These are phyloP conservation scores for Kurtzmaniella quercitrusa DNA, from an alignment of 1,139 yeast genomes.

Conservation along the genomic window DNA sequence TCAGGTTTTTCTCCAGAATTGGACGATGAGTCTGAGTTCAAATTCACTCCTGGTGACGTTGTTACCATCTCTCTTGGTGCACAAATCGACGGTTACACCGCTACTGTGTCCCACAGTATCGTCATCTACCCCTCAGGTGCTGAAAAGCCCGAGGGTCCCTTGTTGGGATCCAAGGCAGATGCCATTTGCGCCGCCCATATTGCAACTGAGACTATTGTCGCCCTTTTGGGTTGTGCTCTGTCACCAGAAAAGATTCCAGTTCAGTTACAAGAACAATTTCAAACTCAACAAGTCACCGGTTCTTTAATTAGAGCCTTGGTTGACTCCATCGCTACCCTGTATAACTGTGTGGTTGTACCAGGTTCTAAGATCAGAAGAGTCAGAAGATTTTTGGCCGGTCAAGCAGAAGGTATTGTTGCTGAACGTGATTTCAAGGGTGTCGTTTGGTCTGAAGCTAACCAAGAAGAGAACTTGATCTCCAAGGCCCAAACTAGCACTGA, in stretches of 20 bases:
- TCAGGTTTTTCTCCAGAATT: constrained; percentile 85
- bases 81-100: constrained; percentile 93
- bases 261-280: constrained; percentile 27
- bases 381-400: constrained; percentile 93
- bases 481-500: constrained; percentile 36
- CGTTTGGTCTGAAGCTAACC: constrained; percentile 83
- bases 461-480: constrained; percentile 57
- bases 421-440: constrained; percentile 93
- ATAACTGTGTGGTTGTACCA: constrained; percentile 82
- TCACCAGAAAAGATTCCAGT: constrained; percentile 71
- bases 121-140: constrained; percentile 72
- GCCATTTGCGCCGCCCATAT: constrained; percentile 85
- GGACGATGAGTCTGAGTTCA: constrained; percentile 53
- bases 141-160: constrained; percentile 64
- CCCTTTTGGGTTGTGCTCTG: constrained; percentile 68
- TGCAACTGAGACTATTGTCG: constrained; percentile 78
- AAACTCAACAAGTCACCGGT: constrained; percentile 52
- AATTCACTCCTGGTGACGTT: constrained; percentile 73
- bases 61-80: constrained; percentile 82
- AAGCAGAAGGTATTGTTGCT: constrained; percentile 84
- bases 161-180: constrained; percentile 82
- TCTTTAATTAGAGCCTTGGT: constrained; percentile 66
- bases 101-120: constrained; percentile 79
- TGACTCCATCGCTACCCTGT: constrained; percentile 74
- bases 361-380: constrained; percentile 90